A percentile compares a stretch with the other conserved stretches of the same genome.
Evolutionary conservation across 768 basidiomycete genomes (phyloP).

Genomic region (Collybiopsis luxurians): DNA sequence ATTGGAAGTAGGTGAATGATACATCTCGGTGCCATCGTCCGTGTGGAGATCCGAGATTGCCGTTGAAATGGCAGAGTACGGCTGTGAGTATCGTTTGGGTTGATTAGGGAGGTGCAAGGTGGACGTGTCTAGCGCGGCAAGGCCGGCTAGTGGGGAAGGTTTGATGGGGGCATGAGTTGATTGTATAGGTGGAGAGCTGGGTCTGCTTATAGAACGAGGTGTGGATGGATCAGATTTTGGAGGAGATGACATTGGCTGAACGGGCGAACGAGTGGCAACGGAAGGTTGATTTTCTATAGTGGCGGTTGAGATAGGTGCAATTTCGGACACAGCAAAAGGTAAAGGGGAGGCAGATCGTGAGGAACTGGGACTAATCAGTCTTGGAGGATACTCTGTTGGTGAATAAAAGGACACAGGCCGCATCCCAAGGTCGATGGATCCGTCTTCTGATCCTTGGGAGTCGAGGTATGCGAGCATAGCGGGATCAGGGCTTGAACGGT

Average conservation of each 20-base stretch:
- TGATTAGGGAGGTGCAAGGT: neutral
- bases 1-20: neutral
- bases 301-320: neutral
- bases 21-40: neutral
- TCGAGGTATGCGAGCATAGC: neutral
- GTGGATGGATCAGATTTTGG: neutral
- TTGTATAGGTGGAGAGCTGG: neutral
- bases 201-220: neutral
- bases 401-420: constrained; percentile 1
- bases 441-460: neutral
- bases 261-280: neutral
- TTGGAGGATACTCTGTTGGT: neutral
- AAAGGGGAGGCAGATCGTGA: neutral
- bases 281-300: neutral
- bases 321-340: neutral
- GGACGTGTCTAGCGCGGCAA: constrained; percentile 1
- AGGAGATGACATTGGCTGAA: neutral
- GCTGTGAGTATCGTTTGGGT: neutral
- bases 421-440: neutral
- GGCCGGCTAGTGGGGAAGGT: neutral
- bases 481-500: neutral
- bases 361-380: neutral
- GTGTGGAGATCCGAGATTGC: neutral
- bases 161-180: neutral
- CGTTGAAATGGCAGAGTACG: neutral